A percentile compares a stretch with the other conserved stretches of the same genome.
These are phyloP conservation scores for Alternaria panax DNA, from an alignment of 2,329 filamentous ascomycete genomes.

Conservation along the genomic window DNA sequence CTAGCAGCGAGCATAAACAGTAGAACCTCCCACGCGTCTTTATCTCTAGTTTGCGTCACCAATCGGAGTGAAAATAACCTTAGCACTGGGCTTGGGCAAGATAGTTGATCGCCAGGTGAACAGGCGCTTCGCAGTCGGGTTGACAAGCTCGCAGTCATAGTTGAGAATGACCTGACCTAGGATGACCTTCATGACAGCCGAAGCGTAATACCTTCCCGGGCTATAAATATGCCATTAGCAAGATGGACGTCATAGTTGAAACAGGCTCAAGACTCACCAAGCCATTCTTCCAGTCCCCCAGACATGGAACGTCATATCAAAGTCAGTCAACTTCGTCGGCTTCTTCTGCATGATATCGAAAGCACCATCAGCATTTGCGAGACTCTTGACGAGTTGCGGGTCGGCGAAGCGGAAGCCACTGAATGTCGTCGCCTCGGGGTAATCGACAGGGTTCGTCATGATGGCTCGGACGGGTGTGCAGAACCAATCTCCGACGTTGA, in stretches of 20 bases:
- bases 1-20: constrained; percentile 1
- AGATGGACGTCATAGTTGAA: not conserved
- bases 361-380: constrained; percentile 3
- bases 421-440: constrained; percentile 20
- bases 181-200: constrained; percentile 26
- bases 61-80: constrained; percentile 18
- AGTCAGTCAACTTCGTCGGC: constrained; percentile 22
- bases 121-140: constrained; percentile 13
- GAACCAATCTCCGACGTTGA: constrained; percentile 27
- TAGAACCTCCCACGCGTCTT: not conserved
- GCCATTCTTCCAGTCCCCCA: constrained; percentile 29
- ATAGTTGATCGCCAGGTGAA: constrained; percentile 25
- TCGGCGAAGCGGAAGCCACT: constrained; percentile 30
- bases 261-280: constrained; percentile 14
- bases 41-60: not conserved
- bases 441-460: constrained; percentile 21
- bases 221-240: constrained; percentile 7
- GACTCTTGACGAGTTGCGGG: constrained; percentile 12
- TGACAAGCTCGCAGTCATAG: constrained; percentile 23
- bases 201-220: constrained; percentile 25
- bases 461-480: constrained; percentile 27
- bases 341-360: constrained; percentile 14
- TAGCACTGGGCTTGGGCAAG: constrained; percentile 19
- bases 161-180: constrained; percentile 23
- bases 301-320: constrained; percentile 21